phyloP scores from a whole-genome alignment of 2,329 filamentous ascomycete species.

The Fusarium veterinarium region DNA sequence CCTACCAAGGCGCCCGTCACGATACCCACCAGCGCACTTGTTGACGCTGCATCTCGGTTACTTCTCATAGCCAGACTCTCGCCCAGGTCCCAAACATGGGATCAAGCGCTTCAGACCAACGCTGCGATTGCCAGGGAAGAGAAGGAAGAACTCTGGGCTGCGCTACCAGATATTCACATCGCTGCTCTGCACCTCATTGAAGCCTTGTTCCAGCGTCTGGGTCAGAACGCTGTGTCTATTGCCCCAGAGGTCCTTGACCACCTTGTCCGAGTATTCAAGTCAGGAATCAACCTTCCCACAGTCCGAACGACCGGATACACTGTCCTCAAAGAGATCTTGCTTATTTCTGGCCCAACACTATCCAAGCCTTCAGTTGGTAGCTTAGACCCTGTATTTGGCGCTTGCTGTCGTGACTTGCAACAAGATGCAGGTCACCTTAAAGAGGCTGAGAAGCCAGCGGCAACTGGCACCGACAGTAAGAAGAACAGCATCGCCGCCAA shows the following conservation, averaged over 20 bases:
- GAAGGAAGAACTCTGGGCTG: conserved; percentile 79
- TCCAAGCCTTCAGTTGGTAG: conserved; percentile 73
- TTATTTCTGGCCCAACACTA: conserved; percentile 72
- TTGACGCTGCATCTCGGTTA: conserved; percentile 77
- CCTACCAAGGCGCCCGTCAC: conserved; percentile 74
- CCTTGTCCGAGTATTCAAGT: conserved; percentile 75
- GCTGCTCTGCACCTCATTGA: conserved; percentile 74
- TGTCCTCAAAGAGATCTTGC: conserved; percentile 68
- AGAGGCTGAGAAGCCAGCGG: conserved; percentile 48
- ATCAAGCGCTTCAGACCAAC: conserved; percentile 71
- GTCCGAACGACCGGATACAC: conserved; percentile 72
- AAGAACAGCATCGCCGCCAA: conserved; percentile 65
- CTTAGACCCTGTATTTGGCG: conserved; percentile 70
- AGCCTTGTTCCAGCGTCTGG: conserved; percentile 68
- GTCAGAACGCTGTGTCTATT: conserved; percentile 67
- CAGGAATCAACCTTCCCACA: conserved; percentile 61
- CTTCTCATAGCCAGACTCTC: conserved; percentile 71
- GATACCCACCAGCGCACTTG: conserved; percentile 73
- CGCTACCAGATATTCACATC: conserved; percentile 79
- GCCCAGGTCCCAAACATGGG: conserved; percentile 58
- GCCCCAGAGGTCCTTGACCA: conserved; percentile 77
- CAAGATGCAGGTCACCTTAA: conserved; percentile 62
- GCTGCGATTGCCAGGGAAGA: conserved; percentile 82
- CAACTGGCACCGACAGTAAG: conserved; percentile 47
- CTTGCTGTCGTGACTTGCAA: conserved; percentile 81